Evolutionary conservation across 2,329 filamentous ascomycete species (phyloP).

Genomic region (Huntiella savannae): DNA sequence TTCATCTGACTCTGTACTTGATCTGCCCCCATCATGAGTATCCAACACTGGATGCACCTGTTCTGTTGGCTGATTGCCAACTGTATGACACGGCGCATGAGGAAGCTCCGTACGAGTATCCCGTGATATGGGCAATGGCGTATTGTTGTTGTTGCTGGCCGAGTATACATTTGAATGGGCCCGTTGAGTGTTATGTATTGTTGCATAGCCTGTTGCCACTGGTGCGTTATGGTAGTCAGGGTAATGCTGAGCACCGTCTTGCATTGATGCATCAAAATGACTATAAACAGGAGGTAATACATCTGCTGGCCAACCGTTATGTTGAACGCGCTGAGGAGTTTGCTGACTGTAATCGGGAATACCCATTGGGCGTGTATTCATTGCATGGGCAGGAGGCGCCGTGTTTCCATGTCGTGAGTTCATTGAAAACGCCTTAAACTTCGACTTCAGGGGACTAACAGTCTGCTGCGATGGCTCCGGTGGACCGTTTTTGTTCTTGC

Average conservation of each 20-base stretch:
- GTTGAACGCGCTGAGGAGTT: background rate
- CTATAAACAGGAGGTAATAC: background rate
- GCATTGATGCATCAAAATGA: background rate
- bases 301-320: background rate
- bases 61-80: background rate
- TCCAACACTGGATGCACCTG: background rate
- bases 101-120: background rate
- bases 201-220: background rate
- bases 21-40: background rate
- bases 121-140: background rate
- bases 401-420: background rate
- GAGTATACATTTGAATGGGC: background rate
- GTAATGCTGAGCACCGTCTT: background rate
- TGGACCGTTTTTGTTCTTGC: background rate
- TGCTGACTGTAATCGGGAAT: background rate
- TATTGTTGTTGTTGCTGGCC: background rate
- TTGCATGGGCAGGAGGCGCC: background rate
- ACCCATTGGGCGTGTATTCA: background rate
- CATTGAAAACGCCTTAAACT: constrained; percentile 1
- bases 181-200: background rate
- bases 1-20: background rate
- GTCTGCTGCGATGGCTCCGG: background rate
- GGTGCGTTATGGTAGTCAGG: background rate
- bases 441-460: background rate
- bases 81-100: background rate